Conservation (phyloP, 1,139 yeast species). For the Debaryomyces coudertii region DNA sequence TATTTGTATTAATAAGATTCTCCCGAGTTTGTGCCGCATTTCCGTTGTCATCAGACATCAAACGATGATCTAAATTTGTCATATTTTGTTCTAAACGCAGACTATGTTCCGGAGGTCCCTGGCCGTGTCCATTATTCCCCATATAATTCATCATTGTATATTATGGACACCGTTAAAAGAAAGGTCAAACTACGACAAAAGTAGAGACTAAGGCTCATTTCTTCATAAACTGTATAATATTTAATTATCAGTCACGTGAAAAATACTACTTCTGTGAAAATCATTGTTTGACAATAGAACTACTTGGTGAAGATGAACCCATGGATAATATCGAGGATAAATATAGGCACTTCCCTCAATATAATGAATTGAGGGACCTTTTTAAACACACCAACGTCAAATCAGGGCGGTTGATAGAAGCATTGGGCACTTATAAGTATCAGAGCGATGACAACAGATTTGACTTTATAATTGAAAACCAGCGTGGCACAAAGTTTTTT, state of each 20-base stretch:
- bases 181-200: neutral
- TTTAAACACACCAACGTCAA: constrained; percentile 1
- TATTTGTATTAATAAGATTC: neutral
- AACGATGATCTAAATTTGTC: neutral
- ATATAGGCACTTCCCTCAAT: constrained; percentile 16
- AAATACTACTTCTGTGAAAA: neutral
- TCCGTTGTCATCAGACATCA: neutral
- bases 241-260: neutral
- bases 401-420: neutral
- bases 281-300: neutral
- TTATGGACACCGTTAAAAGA: neutral
- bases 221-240: neutral
- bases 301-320: neutral
- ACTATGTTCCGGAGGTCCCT: neutral
- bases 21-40: neutral
- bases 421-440: neutral
- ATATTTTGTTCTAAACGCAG: neutral
- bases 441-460: constrained; percentile 20
- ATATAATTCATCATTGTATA: neutral
- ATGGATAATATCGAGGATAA: constrained; percentile 10
- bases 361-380: constrained; percentile 12
- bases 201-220: neutral
- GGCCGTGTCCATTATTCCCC: neutral
- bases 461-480: constrained; percentile 63
- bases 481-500: constrained; percentile 66